A percentile compares a stretch with the other conserved stretches of the same genome.
Conservation (phyloP, 2,329 filamentous ascomycete species). For the Chaetomium sp. region DNA sequence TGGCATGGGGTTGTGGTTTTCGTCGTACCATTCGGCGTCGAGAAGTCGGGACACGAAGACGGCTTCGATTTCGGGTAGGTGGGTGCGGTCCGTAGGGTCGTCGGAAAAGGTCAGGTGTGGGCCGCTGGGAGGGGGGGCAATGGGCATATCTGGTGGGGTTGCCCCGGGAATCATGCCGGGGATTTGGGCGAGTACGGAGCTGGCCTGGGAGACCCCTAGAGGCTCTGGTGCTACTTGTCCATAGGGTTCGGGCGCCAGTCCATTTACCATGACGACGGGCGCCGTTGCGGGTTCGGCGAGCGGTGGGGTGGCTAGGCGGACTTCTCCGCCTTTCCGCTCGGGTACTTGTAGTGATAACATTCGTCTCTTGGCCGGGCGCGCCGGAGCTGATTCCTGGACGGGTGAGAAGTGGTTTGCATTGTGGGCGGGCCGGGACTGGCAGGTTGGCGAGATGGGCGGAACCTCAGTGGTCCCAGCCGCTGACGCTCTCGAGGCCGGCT, state of each 20-base stretch:
- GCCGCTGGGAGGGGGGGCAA: not conserved
- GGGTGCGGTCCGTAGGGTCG: conserved; percentile 42
- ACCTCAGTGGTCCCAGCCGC: not conserved
- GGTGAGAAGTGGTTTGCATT: conserved; percentile 8
- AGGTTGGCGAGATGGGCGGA: not conserved
- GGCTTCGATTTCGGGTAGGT: conserved; percentile 50
- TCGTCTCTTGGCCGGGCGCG: conserved; percentile 33
- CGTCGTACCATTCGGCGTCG: conserved; percentile 46
- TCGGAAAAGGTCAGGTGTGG: conserved; percentile 21
- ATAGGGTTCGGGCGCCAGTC: conserved; percentile 17
- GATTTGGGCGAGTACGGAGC: not conserved
- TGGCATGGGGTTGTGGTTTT: conserved; percentile 36
- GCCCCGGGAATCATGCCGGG: not conserved
- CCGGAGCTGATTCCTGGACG: conserved; percentile 14
- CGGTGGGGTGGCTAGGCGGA: conserved; percentile 29
- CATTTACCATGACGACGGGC: conserved; percentile 28
- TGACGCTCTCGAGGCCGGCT: not conserved
- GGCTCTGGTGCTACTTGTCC: not conserved
- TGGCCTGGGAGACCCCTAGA: not conserved
- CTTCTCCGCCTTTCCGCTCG: conserved; percentile 27
- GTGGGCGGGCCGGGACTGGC: not conserved
- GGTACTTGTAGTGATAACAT: conserved; percentile 58
- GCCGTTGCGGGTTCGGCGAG: conserved; percentile 13
- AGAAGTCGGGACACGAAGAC: conserved; percentile 47
- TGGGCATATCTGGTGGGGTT: not conserved